These are phyloP conservation scores for Yarrowia keelungensis DNA, from an alignment of 805 yeast species.

Conservation along the genomic window DNA sequence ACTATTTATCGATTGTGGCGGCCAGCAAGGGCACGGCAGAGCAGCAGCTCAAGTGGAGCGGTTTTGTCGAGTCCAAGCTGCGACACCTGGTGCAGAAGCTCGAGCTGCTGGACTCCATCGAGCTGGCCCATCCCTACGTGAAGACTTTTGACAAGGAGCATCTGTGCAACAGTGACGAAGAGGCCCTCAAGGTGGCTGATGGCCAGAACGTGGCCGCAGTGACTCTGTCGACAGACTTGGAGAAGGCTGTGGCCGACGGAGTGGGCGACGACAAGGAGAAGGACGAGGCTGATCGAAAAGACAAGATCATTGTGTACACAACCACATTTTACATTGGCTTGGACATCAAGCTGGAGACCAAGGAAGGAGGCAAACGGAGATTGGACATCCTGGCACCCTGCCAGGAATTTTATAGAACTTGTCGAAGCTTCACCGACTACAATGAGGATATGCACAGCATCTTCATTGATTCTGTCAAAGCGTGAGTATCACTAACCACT, in stretches of 20 bases:
- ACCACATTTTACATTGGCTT: constrained; percentile 85
- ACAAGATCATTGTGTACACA: constrained; percentile 57
- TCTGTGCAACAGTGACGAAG: constrained; percentile 59
- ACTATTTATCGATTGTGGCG: constrained; percentile 82
- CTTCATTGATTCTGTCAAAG: constrained; percentile 73
- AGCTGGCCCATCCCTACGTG: constrained; percentile 87
- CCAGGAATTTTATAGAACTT: constrained; percentile 80
- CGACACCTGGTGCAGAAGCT: constrained; percentile 82
- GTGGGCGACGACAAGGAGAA: constrained; percentile 48
- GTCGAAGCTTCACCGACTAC: constrained; percentile 75
- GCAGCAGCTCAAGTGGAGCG: constrained; percentile 89
- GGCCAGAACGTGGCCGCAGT: constrained; percentile 61
- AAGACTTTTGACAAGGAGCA: constrained; percentile 71
- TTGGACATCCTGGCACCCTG: constrained; percentile 90
- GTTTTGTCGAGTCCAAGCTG: constrained; percentile 87
- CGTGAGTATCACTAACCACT: constrained; percentile 47
- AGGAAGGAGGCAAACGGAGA: constrained; percentile 56
- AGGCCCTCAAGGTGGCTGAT: constrained; percentile 62
- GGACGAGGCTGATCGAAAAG: constrained; percentile 40
- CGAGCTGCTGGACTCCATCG: constrained; percentile 77
- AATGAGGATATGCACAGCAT: constrained; percentile 66
- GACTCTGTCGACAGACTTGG: constrained; percentile 39
- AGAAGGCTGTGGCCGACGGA: constrained; percentile 41
- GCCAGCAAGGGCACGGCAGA: constrained; percentile 76
- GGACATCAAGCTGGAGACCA: constrained; percentile 57